Conservation (phyloP, 257 asterid species). For the Handroanthus guayacan region DNA sequence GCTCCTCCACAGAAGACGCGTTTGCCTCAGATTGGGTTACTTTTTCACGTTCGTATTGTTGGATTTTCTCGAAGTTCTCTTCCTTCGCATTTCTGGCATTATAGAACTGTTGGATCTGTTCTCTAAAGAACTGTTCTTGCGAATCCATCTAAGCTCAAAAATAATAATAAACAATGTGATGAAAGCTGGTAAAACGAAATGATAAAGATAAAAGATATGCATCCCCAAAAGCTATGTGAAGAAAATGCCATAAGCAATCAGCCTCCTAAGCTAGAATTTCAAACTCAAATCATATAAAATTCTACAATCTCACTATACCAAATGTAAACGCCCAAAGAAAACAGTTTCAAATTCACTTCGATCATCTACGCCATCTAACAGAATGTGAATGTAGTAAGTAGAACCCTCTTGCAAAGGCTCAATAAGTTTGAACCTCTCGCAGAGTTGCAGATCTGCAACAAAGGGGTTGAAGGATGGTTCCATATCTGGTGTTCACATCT, state of each 20-base stretch:
- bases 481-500: too few relatives aligned
- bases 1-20: constrained; percentile 51
- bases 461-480: too few relatives aligned
- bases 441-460: too few relatives aligned
- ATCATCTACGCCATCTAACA: neutral
- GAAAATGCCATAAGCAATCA: constrained; percentile 14
- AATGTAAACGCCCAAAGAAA: neutral
- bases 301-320: neutral
- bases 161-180: constrained; percentile 23
- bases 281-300: neutral
- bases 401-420: too few relatives aligned
- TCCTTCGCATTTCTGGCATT: constrained; percentile 61
- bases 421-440: too few relatives aligned
- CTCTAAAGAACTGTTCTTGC: constrained; percentile 61
- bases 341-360: constrained; percentile 1
- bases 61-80: constrained; percentile 62
- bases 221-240: neutral
- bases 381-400: too few relatives aligned
- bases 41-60: constrained; percentile 54
- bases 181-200: constrained; percentile 13
- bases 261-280: too few relatives aligned
- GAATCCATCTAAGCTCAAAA: constrained; percentile 65
- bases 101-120: constrained; percentile 46
- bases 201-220: neutral
- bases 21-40: constrained; percentile 41